These are phyloP conservation scores for Arthroderma sp. DNA, from an alignment of 2,329 filamentous ascomycete genomes.

Conservation along the genomic window DNA sequence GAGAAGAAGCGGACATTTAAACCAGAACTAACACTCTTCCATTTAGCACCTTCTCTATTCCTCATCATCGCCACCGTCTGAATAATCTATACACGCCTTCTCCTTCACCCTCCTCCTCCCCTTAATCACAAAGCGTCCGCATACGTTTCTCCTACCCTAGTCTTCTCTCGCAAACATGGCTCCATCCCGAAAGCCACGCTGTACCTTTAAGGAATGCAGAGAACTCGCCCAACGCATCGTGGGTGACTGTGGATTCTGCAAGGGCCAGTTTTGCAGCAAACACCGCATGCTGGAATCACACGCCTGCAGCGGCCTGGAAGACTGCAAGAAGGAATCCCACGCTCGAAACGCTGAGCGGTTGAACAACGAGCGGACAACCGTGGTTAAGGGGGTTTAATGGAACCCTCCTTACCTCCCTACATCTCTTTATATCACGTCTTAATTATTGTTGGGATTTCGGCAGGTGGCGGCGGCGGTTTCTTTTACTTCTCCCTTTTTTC, in stretches of 20 bases:
- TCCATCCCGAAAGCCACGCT: constrained; percentile 51
- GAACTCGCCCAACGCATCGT: constrained; percentile 82
- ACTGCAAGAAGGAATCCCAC: constrained; percentile 95
- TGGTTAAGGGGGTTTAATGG: constrained; percentile 72
- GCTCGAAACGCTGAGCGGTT: constrained; percentile 87
- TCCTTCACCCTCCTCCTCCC: not conserved
- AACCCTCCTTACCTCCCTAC: not conserved
- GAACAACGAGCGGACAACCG: constrained; percentile 81
- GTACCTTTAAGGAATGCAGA: constrained; percentile 80
- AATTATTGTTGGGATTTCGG: too few relatives aligned
- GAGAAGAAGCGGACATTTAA: not conserved
- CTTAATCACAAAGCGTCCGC: not conserved
- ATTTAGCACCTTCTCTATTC: not conserved
- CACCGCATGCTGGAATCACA: constrained; percentile 90
- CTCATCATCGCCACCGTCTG: not conserved
- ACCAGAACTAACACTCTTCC: not conserved
- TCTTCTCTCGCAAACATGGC: constrained; percentile 7
- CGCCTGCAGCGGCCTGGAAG: constrained; percentile 81
- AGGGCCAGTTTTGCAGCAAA: constrained; percentile 86
- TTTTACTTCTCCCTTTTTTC: constrained; percentile 40
- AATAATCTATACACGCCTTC: not conserved
- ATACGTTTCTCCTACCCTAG: too few relatives aligned
- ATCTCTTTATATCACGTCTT: too few relatives aligned
- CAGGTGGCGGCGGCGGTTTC: constrained; percentile 19
- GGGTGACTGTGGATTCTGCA: constrained; percentile 91